A percentile compares a stretch with the other conserved stretches of the same genome.
phyloP scores from a whole-genome alignment of 2,329 filamentous ascomycete genomes.

The Elsinoe arachidis region DNA sequence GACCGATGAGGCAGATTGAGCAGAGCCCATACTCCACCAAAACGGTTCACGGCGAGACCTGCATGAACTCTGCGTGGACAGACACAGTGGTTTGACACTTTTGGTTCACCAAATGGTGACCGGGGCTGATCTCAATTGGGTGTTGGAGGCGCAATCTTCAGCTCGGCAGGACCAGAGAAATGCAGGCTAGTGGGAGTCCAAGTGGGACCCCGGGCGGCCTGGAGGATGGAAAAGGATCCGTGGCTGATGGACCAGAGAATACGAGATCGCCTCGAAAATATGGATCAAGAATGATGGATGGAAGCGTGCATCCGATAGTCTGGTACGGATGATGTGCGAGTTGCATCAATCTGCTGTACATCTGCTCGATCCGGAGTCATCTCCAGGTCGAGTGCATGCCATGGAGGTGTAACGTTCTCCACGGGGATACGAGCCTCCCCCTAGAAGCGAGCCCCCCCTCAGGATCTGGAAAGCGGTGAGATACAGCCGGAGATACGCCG shows the following conservation, averaged over 20 bases:
- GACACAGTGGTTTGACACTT: neutral
- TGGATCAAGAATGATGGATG: neutral
- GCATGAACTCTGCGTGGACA: conserved; percentile 3
- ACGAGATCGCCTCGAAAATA: neutral
- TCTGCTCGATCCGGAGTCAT: neutral
- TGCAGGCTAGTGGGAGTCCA: neutral
- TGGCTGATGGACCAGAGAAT: neutral
- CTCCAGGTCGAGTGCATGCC: neutral
- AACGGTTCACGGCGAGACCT: neutral
- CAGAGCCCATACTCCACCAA: neutral
- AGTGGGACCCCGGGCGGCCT: neutral
- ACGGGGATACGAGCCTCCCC: no score
- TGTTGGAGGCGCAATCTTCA: neutral
- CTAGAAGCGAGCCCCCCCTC: no score
- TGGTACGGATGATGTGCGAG: neutral
- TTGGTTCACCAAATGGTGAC: no score
- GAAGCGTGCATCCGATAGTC: neutral
- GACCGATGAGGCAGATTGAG: neutral
- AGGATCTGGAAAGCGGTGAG: no score
- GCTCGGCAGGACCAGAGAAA: neutral
- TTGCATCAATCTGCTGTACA: neutral
- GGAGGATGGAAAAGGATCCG: neutral
- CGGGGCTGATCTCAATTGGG: neutral
- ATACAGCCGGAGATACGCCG: no score
- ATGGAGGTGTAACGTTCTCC: no score